Evolutionary conservation across 495 filamentous ascomycete species (phyloP).

Genomic region (Podospora pseudoanserina): DNA sequence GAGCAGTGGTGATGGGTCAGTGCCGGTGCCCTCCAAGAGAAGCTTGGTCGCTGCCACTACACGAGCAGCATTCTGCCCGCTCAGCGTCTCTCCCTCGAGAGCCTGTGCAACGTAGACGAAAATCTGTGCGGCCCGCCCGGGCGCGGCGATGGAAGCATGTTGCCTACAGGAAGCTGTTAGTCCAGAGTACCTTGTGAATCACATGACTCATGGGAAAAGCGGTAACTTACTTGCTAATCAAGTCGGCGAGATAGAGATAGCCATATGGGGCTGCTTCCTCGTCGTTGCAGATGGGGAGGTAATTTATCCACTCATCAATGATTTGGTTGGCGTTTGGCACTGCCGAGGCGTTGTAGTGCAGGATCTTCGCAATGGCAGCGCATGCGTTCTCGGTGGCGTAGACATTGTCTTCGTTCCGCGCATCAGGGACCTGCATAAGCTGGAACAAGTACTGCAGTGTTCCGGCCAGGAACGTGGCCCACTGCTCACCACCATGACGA

Average conservation of each 20-base stretch:
- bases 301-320: conserved; percentile 77
- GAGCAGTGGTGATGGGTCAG: conserved; percentile 68
- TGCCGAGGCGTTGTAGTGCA: conserved; percentile 78
- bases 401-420: conserved; percentile 86
- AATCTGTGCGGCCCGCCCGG: conserved; percentile 69
- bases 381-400: conserved; percentile 97
- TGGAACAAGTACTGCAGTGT: conserved; percentile 79
- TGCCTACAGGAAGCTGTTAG: conserved; percentile 52
- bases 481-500: conserved; percentile 80
- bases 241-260: conserved; percentile 82
- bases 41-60: conserved; percentile 70
- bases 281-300: conserved; percentile 87
- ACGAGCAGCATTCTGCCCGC: conserved; percentile 70
- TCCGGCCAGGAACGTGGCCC: conserved; percentile 77
- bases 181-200: background rate
- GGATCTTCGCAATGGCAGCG: conserved; percentile 91
- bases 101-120: conserved; percentile 83
- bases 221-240: conserved; percentile 88
- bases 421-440: conserved; percentile 71
- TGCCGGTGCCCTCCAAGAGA: conserved; percentile 62
- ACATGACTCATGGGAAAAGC: background rate
- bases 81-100: conserved; percentile 83
- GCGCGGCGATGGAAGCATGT: conserved; percentile 74
- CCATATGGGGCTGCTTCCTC: conserved; percentile 97
- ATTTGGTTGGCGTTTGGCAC: conserved; percentile 70